A percentile compares a stretch with the other conserved stretches of the same genome.
phyloP scores from a whole-genome alignment of 2,329 filamentous ascomycete species.

The Thelonectria olida region DNA sequence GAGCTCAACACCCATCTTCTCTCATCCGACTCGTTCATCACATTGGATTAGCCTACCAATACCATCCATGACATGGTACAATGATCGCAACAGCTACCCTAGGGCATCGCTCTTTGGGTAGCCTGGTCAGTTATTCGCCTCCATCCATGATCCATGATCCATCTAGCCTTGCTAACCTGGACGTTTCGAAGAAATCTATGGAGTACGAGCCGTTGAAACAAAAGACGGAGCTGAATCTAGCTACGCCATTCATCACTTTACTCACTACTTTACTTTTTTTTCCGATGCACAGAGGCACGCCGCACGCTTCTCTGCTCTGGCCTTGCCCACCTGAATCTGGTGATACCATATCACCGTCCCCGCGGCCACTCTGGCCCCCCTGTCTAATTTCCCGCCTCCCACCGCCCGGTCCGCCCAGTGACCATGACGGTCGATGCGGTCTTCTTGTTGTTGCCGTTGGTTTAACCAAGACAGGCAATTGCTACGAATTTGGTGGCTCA shows the following conservation, averaged over 20 bases:
- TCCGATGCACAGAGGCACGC: constrained; percentile 7
- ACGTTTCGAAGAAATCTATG: constrained; percentile 10
- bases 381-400: constrained; percentile 22
- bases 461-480: background rate
- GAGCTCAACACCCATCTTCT: background rate
- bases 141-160: background rate
- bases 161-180: background rate
- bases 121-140: background rate
- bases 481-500: background rate
- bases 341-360: constrained; percentile 17
- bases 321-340: constrained; percentile 35
- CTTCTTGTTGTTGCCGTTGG: background rate
- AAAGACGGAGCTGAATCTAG: constrained; percentile 18
- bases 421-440: background rate
- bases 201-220: constrained; percentile 17
- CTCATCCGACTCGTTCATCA: background rate
- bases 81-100: background rate
- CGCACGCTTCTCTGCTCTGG: background rate
- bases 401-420: background rate
- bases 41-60: background rate
- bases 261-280: background rate
- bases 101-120: background rate
- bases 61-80: background rate
- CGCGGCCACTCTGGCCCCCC: constrained; percentile 17
- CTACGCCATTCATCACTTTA: background rate